Conservation (phyloP, 1,284 basidiomycete genomes). For the Amylostereum areolatum region DNA sequence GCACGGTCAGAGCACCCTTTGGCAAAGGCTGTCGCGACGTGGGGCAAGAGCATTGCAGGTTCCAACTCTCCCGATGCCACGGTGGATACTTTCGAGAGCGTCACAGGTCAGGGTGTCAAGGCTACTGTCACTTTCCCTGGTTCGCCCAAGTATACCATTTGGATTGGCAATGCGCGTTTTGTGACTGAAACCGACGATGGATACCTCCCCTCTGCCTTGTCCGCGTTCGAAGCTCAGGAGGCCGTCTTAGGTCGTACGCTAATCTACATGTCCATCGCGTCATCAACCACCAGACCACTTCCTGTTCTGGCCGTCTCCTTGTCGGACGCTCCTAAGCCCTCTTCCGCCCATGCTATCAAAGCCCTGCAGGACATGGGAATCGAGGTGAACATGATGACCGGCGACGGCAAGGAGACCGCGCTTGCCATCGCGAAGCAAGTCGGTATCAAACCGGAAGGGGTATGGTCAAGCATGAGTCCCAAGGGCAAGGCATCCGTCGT, state of each 20-base stretch:
- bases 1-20: conserved; percentile 94
- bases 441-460: conserved; percentile 74
- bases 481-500: conserved; percentile 87
- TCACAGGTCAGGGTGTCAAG: conserved; percentile 87
- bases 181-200: conserved; percentile 46
- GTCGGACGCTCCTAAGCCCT: conserved; percentile 79
- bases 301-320: conserved; percentile 55
- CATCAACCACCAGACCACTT: conserved; percentile 22
- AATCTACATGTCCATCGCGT: conserved; percentile 71
- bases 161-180: conserved; percentile 75
- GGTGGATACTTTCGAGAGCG: conserved; percentile 75
- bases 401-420: conserved; percentile 80
- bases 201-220: conserved; percentile 52
- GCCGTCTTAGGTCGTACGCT: conserved; percentile 73
- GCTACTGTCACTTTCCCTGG: conserved; percentile 50
- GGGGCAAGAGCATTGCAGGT: conserved; percentile 67
- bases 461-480: conserved; percentile 88
- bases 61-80: conserved; percentile 29
- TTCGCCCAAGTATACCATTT: conserved; percentile 41
- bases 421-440: conserved; percentile 82
- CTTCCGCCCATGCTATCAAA: conserved; percentile 74
- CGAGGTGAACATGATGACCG: conserved; percentile 87
- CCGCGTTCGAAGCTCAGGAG: conserved; percentile 63
- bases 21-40: conserved; percentile 83
- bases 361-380: conserved; percentile 85